Conservation (phyloP, 331 rosid species). For the Malus hybrid region DNA sequence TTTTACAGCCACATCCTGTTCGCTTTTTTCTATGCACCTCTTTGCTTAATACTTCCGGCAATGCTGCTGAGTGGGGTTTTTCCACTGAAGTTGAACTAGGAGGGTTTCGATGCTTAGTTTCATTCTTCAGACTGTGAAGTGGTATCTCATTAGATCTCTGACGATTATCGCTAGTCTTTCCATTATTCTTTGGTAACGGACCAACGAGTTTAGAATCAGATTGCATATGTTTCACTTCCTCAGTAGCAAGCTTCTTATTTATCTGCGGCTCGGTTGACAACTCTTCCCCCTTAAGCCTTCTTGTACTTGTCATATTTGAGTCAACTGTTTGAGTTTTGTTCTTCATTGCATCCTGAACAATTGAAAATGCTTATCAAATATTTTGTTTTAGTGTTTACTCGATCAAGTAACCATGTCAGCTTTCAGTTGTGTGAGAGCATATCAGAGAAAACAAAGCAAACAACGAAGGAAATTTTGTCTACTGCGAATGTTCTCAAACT, state of each 20-base stretch:
- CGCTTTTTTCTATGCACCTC: conserved; percentile 31
- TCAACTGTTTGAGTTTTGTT: background rate
- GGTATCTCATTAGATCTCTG: conserved; percentile 8
- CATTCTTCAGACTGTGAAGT: no score
- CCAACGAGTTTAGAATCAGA: conserved; percentile 5
- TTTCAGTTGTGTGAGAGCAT: background rate
- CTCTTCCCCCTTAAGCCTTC: conserved; percentile 16
- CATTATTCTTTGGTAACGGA: conserved; percentile 13
- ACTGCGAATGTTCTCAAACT: background rate
- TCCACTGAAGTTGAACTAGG: conserved; percentile 14
- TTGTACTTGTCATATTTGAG: conserved; percentile 8
- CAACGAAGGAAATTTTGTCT: background rate
- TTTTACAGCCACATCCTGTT: conserved; percentile 43
- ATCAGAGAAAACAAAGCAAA: background rate
- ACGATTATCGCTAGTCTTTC: conserved; percentile 6
- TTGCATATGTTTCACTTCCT: conserved; percentile 15
- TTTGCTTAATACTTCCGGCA: conserved; percentile 10
- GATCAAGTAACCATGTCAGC: background rate
- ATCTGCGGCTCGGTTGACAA: background rate
- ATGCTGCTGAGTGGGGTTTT: conserved; percentile 10
- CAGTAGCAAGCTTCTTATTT: conserved; percentile 2
- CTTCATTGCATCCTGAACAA: conserved; percentile 14
- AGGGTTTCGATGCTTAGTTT: conserved; percentile 6
- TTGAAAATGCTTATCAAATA: conserved; percentile 4
- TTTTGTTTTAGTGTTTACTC: background rate